Conservation (phyloP, 495 filamentous ascomycete genomes). For the Annulohypoxylon nitens region DNA sequence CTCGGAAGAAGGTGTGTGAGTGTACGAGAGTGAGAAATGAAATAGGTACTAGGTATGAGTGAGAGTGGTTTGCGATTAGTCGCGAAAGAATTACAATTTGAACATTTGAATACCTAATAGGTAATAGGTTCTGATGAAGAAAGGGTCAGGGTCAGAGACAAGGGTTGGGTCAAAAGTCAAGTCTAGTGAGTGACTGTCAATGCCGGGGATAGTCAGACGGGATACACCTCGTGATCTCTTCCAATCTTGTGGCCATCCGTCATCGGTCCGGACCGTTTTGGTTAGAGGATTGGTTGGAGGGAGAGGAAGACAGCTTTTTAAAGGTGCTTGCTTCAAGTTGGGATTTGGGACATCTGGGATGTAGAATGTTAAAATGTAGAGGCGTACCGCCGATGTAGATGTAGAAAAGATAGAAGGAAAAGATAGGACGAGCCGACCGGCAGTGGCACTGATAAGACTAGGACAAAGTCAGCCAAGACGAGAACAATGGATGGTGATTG, state of each 20-base stretch:
- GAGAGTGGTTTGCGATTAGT: constrained; percentile 25
- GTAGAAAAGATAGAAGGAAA: constrained; percentile 27
- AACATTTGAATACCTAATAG: background rate
- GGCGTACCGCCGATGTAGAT: background rate
- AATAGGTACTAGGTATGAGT: background rate
- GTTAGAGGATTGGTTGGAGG: constrained; percentile 14
- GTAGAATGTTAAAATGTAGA: constrained; percentile 13
- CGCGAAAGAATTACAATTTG: constrained; percentile 23
- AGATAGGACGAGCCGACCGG: constrained; percentile 47
- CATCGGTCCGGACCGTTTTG: constrained; percentile 52
- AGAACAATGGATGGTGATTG: constrained; percentile 31
- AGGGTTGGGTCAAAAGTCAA: background rate
- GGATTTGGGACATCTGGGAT: constrained; percentile 25
- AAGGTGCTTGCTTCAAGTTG: constrained; percentile 5
- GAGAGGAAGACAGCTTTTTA: background rate
- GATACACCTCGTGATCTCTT: constrained; percentile 51
- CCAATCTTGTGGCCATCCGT: constrained; percentile 53
- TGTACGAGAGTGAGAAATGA: background rate
- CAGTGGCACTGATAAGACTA: constrained; percentile 45
- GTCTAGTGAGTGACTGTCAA: constrained; percentile 8
- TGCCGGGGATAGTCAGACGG: constrained; percentile 41
- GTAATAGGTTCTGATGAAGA: background rate
- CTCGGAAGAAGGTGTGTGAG: background rate
- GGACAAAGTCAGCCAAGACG: constrained; percentile 40
- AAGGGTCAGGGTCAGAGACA: background rate